Percentiles rank a stretch among this genome's conserved stretches.
These are phyloP conservation scores for Barnettozyma populi DNA, from an alignment of 805 yeast genomes.

Conservation along the genomic window DNA sequence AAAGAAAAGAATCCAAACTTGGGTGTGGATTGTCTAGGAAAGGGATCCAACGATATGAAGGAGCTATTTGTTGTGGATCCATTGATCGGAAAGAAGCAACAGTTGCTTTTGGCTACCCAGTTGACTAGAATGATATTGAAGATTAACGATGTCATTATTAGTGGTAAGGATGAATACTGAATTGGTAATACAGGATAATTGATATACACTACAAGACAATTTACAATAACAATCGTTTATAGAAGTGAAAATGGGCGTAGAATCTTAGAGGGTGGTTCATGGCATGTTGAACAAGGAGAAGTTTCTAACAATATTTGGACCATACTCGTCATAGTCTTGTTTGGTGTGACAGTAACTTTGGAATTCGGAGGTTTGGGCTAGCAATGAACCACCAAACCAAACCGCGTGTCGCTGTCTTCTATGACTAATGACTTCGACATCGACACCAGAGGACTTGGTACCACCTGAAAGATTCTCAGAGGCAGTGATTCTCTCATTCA, in stretches of 20 bases:
- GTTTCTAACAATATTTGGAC: conserved; percentile 96
- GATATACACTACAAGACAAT: neutral
- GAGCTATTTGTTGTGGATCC: conserved; percentile 95
- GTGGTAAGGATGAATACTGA: conserved; percentile 71
- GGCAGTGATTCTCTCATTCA: conserved; percentile 78
- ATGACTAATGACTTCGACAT: conserved; percentile 94
- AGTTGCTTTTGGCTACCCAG: conserved; percentile 91
- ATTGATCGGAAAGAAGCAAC: conserved; percentile 95
- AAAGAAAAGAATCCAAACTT: conserved; percentile 61
- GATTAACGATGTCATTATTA: conserved; percentile 92
- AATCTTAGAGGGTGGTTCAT: conserved; percentile 24
- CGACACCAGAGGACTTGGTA: conserved; percentile 84
- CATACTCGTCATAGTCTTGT: conserved; percentile 95
- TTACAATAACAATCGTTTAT: neutral
- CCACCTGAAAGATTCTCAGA: conserved; percentile 60
- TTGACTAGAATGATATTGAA: conserved; percentile 95
- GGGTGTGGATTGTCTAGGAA: conserved; percentile 93
- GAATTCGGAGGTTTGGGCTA: conserved; percentile 97
- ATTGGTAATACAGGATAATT: neutral
- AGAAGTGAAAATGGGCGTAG: neutral
- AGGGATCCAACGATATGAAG: conserved; percentile 87
- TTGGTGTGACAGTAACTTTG: conserved; percentile 95
- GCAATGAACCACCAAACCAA: conserved; percentile 97
- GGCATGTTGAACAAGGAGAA: conserved; percentile 92
- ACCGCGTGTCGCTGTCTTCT: conserved; percentile 98